A percentile compares a stretch with the other conserved stretches of the same genome.
Conservation (phyloP, 192 early-diverging fungal genomes). For the Coemansia sp. region DNA sequence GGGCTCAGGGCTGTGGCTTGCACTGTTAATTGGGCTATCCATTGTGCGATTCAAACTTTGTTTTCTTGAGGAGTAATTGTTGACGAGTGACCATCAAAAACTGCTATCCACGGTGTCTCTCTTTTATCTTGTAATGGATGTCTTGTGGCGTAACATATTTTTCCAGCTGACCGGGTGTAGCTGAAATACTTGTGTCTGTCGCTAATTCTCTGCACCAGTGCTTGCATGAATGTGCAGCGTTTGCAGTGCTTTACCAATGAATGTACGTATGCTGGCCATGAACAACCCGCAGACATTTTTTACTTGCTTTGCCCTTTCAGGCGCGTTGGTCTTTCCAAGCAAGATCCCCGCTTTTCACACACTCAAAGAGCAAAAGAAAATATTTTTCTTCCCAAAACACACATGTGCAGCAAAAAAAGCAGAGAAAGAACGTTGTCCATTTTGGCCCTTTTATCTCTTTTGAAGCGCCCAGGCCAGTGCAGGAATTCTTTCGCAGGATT, state of each 20-base stretch:
- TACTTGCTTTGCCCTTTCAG: not conserved
- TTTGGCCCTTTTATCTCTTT: not conserved
- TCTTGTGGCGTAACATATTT: not conserved
- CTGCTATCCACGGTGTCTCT: not conserved
- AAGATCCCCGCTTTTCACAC: not conserved
- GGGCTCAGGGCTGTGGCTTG: not conserved
- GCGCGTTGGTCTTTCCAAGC: not conserved
- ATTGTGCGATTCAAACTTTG: not conserved
- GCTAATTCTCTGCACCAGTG: not conserved
- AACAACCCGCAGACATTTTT: not conserved
- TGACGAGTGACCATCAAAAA: not conserved
- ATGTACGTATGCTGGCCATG: not conserved
- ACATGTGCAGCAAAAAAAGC: not conserved
- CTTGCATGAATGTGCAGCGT: not conserved
- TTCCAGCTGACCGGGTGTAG: not conserved
- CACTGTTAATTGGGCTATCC: not conserved
- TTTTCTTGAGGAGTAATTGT: not conserved
- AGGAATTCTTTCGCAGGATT: not conserved
- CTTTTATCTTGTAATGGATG: not conserved
- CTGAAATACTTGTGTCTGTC: not conserved
- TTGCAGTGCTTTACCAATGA: not conserved
- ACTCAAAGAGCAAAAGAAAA: not conserved
- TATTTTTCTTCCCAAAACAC: not conserved
- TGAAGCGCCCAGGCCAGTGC: not conserved
- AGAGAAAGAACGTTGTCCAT: constrained; percentile 4